Evolutionary conservation across 225 moss, liverwort and hornwort species (phyloP), one percentile per base, ranked within the genome.

Genomic region (Polytrichum formosum): DNA sequence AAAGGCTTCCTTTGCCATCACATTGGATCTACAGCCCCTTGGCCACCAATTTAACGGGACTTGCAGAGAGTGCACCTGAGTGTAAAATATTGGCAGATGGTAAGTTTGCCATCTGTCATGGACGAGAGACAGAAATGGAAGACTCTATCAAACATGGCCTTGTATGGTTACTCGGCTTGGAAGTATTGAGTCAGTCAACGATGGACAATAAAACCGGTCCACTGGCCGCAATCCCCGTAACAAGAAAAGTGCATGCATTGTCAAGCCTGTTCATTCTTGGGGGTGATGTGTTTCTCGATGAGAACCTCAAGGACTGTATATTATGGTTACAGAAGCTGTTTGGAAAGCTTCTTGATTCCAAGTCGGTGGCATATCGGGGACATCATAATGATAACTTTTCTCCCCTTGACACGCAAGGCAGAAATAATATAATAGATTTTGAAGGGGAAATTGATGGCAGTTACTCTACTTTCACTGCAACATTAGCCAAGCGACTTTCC

Each of bases 21-120:
- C 88, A 93, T 55, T 97, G 80, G 83, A 64, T 89, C 35, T 84
- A 88, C 20, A 93, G 96, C 68, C 93, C 96, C 64, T 67, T 92
- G 73, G 80, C 81, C 2, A 77, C 76, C 18, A 83, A 90, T 70
- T 19, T 84, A 29, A 53, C 72, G 5, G 67, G 66, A 64, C 29
- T 72, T 10, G 18, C 8, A 5, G 62, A 6, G 22, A 67, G 65
- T 22, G 55, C 56, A 26, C 84, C 80, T 6, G 84, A 84, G 61
- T 80, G 80, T 63, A 80, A 66, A 67, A 72, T 84, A 25, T 67
- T 79, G 7, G 75, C 66, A 56, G 72, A 75, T 59, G 84, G 84
- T 53, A 75, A 78, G 26, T 81, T 81, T 26, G 75, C 75, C 22
- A 65, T 84, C 54, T 73, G 22, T 55, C 70, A 70, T 29, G 84